phyloP scores from a whole-genome alignment of 805 yeast genomes.

The Metschnikowia gelsemii region DNA sequence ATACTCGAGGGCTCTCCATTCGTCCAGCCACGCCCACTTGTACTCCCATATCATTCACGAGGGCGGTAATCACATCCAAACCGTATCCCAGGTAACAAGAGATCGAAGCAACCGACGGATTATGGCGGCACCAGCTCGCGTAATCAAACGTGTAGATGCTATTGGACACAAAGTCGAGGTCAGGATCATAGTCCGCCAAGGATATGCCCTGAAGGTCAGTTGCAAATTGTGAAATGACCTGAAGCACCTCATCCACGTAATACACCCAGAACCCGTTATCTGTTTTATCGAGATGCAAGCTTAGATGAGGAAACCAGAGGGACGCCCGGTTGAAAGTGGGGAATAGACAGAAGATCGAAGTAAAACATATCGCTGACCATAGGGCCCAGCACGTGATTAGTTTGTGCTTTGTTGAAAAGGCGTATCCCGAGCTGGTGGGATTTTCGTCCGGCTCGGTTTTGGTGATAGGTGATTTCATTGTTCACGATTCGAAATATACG shows the following conservation, averaged over 20 bases:
- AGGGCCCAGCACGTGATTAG: conserved; percentile 10
- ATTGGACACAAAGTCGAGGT: conserved; percentile 21
- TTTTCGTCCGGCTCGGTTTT: not conserved
- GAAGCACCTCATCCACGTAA: conserved; percentile 42
- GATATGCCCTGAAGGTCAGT: conserved; percentile 34
- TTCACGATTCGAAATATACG: not conserved
- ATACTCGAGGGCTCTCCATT: conserved; percentile 33
- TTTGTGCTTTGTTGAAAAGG: conserved; percentile 6
- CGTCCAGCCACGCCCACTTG: conserved; percentile 44
- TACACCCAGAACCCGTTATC: conserved; percentile 33
- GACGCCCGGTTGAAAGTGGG: conserved; percentile 16
- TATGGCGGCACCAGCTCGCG: conserved; percentile 49
- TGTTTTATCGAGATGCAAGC: conserved; percentile 38
- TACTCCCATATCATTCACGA: conserved; percentile 51
- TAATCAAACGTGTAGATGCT: conserved; percentile 45
- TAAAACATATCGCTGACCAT: conserved; percentile 12
- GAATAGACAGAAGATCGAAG: conserved; percentile 13
- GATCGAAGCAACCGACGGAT: conserved; percentile 19
- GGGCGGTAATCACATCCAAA: conserved; percentile 46
- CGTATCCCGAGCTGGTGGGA: not conserved
- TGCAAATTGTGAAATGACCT: conserved; percentile 45
- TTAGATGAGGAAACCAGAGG: conserved; percentile 38
- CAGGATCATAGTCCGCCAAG: conserved; percentile 13
- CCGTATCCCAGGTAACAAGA: conserved; percentile 41
- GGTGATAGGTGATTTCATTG: not conserved